phyloP scores from a whole-genome alignment of 2,329 filamentous ascomycete species.

The Cytospora piceae region DNA sequence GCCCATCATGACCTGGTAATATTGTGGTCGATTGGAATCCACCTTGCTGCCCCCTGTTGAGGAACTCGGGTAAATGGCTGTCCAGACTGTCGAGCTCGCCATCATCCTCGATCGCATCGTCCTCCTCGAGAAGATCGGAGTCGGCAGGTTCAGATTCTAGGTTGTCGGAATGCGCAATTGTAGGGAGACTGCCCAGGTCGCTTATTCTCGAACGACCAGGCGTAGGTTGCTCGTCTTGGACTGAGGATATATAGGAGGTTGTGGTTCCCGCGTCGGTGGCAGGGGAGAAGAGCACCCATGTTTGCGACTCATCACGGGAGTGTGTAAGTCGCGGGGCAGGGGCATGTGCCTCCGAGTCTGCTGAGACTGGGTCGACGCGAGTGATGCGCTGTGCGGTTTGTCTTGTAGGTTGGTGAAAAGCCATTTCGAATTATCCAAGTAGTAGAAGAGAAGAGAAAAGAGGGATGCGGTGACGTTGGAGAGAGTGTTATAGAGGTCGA shows the following conservation, averaged over 20 bases:
- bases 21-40: slow-evolving; percentile 63
- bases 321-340: slow-evolving; percentile 40
- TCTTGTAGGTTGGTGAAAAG: slow-evolving; percentile 63
- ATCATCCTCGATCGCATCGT: slow-evolving; percentile 60
- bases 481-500: slow-evolving; percentile 7
- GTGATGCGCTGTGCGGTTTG: slow-evolving; percentile 55
- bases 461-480: background rate
- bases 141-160: slow-evolving; percentile 32
- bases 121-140: slow-evolving; percentile 43
- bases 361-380: slow-evolving; percentile 44
- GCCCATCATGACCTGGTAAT: slow-evolving; percentile 88
- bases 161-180: slow-evolving; percentile 62
- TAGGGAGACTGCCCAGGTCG: slow-evolving; percentile 79
- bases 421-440: slow-evolving; percentile 46
- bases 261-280: slow-evolving; percentile 63
- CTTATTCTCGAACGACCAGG: slow-evolving; percentile 74
- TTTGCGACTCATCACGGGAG: slow-evolving; percentile 72
- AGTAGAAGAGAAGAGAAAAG: background rate
- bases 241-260: slow-evolving; percentile 69
- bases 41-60: slow-evolving; percentile 45
- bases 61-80: slow-evolving; percentile 86
- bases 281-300: slow-evolving; percentile 96
- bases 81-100: slow-evolving; percentile 90
- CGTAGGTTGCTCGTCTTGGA: slow-evolving; percentile 66
- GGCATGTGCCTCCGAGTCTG: slow-evolving; percentile 41